A percentile compares a stretch with the other conserved stretches of the same genome.
These are phyloP conservation scores for Alternaria panax DNA, from an alignment of 2,329 filamentous ascomycete species.

Conservation along the genomic window DNA sequence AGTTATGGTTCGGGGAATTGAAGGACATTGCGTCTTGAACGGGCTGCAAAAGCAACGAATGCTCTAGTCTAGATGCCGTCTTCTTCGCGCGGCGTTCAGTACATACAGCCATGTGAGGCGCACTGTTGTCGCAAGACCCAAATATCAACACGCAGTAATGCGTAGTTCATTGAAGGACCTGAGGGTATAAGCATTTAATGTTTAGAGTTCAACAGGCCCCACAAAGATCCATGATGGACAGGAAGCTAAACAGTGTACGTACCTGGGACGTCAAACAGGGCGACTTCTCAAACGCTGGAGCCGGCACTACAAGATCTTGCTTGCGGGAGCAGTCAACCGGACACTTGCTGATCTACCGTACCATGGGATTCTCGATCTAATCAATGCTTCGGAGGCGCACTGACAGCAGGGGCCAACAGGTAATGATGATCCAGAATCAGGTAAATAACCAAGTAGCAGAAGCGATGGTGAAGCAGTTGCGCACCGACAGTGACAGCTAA, in stretches of 20 bases:
- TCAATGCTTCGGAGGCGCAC: conserved; percentile 36
- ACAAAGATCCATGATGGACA: conserved; percentile 23
- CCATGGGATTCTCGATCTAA: conserved; percentile 42
- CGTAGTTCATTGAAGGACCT: conserved; percentile 42
- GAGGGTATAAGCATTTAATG: conserved; percentile 39
- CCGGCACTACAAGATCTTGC: conserved; percentile 45
- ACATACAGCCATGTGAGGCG: conserved; percentile 50
- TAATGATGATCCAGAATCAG: conserved; percentile 30
- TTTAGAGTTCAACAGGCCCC: conserved; percentile 34
- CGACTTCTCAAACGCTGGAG: conserved; percentile 47
- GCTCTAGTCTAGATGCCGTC: conserved; percentile 44
- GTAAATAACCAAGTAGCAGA: conserved; percentile 24
- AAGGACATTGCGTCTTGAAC: conserved; percentile 47
- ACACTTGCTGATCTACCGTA: conserved; percentile 45
- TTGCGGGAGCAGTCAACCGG: conserved; percentile 42
- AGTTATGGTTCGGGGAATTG: conserved; percentile 37
- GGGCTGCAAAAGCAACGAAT: conserved; percentile 43
- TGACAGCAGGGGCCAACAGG: conserved; percentile 39
- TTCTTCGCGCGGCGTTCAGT: conserved; percentile 47
- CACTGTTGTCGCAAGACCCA: conserved; percentile 38
- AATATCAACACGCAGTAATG: conserved; percentile 31
- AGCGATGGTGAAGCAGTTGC: conserved; percentile 34
- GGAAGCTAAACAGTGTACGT: conserved; percentile 34
- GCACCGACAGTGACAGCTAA: conserved; percentile 34
- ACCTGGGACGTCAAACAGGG: conserved; percentile 39